A percentile compares a stretch with the other conserved stretches of the same genome.
Evolutionary conservation across 2,329 filamentous ascomycete genomes (phyloP).

Genomic region (Clarireedia hainanense): DNA sequence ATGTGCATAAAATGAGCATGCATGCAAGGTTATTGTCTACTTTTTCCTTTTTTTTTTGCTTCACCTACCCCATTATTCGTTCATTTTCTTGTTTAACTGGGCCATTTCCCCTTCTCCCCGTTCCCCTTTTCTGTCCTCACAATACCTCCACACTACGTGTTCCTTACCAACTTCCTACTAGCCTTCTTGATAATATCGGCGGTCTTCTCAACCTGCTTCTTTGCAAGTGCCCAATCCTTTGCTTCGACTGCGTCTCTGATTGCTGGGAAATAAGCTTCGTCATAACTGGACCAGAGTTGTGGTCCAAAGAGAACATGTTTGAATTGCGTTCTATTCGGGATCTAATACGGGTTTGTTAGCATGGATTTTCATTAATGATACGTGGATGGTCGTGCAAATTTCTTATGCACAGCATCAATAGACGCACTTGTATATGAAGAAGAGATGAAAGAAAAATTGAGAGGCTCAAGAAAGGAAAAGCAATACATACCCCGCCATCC

Average conservation of each 20-base stretch:
- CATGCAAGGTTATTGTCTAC: too few species aligned
- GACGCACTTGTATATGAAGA: too few species aligned
- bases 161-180: conserved; percentile 19
- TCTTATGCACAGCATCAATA: too few species aligned
- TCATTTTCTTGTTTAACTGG: too few species aligned
- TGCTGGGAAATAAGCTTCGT: conserved; percentile 68
- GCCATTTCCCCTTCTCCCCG: too few species aligned
- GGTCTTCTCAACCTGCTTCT: conserved; percentile 62
- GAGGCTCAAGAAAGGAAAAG: neutral
- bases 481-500: conserved; percentile 62
- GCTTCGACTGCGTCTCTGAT: conserved; percentile 72
- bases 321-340: conserved; percentile 84
- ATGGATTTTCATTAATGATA: neutral
- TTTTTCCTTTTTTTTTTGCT: too few species aligned
- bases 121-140: too few species aligned
- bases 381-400: neutral
- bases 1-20: too few species aligned
- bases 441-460: neutral
- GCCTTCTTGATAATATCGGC: conserved; percentile 60
- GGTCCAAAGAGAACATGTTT: conserved; percentile 90
- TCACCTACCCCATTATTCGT: too few species aligned
- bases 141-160: too few species aligned
- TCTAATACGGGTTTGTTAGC: conserved; percentile 36
- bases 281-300: conserved; percentile 63
- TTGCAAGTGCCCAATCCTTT: conserved; percentile 61